Base-by-base conservation (phyloP, 1,139 yeast genomes). In the Cylindricascospora bacillispora region DNA sequence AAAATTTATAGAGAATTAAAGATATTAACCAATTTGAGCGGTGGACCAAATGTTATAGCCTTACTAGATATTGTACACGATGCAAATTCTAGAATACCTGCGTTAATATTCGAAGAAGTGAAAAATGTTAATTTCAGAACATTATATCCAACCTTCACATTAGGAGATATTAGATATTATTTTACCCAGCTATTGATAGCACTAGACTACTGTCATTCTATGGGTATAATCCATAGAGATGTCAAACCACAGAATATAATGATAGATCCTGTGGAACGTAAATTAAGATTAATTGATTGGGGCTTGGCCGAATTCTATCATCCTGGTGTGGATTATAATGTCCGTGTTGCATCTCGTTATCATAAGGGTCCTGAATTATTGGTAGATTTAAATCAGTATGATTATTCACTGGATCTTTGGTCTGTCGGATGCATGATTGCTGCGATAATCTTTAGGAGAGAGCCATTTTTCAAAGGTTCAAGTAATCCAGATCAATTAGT, bases 161-260 rank as follows among this genome's bases (percentile, higher is more conserved):
- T 70, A 32, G 49, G 60, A 22, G 89, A 79, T 45, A 69, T 78
- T 35, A 76, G 77, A 49, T 76, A 63, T 55, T 79, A 79, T 50
- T 72, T 78, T 62, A 71, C 67, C 33, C 77, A 77, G 53, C 60
- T 79, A 34, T 61, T 79, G 39, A 67, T 67, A 37, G 92, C 89
- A 6, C 61, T 79, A 43, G 82, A 79, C 52, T 79, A 67, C 52
- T 73, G 78, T 28, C 92, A 79, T 56, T 74, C 83, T 3, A 76
- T 76, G 79, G 92, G 92, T 15, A 77, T 79, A 33, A 76, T 79
- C 66, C 92, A 79, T 52, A 61, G 92, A 49, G 92, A 79, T 51
- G 89, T 79, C 27, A 79, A 79, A 54, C 92, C 92, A 4, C 92
- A 79, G 49, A 79, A 79, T 52, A 75, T 79, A 35, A 79, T 79